A percentile compares a stretch with the other conserved stretches of the same genome.
These are phyloP conservation scores for Suillus clintonianus DNA, from an alignment of 768 basidiomycete species.

Conservation along the genomic window DNA sequence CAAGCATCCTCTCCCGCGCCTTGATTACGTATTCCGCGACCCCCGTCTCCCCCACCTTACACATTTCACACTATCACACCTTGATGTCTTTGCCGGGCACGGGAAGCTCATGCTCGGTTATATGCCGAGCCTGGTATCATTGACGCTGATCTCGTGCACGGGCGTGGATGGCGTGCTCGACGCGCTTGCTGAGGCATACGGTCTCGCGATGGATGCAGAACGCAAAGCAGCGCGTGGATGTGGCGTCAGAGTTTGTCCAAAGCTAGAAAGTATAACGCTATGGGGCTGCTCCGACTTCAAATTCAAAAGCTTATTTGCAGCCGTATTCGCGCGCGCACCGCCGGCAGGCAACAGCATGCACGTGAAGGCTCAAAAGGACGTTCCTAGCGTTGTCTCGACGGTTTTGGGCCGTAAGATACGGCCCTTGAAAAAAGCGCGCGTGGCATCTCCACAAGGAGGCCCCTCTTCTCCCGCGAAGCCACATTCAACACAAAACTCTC, in stretches of 20 bases:
- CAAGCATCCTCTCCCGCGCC: constrained; percentile 40
- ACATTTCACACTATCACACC: constrained; percentile 51
- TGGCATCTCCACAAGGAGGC: constrained; percentile 5
- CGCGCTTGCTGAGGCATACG: constrained; percentile 41
- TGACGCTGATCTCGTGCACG: constrained; percentile 49
- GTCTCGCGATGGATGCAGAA: constrained; percentile 10
- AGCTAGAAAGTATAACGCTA: constrained; percentile 50
- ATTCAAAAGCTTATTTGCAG: constrained; percentile 35
- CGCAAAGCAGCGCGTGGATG: constrained; percentile 15
- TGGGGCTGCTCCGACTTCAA: constrained; percentile 52
- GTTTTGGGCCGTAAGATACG: constrained; percentile 32
- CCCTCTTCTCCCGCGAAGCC: not conserved
- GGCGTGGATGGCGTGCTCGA: constrained; percentile 44
- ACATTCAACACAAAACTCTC: constrained; percentile 8
- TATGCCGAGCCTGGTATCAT: constrained; percentile 48
- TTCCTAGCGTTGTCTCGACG: constrained; percentile 17
- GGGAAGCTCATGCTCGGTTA: constrained; percentile 50
- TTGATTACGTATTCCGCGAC: constrained; percentile 57
- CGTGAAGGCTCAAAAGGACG: constrained; percentile 4
- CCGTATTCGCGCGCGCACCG: constrained; percentile 37
- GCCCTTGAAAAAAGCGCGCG: constrained; percentile 36
- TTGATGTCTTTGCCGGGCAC: constrained; percentile 41
- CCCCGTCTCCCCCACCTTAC: constrained; percentile 53
- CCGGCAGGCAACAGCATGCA: not conserved
- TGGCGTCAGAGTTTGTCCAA: constrained; percentile 51